phyloP scores from a whole-genome alignment of 2,329 filamentous ascomycete species.

The Colletotrichum sojae region DNA sequence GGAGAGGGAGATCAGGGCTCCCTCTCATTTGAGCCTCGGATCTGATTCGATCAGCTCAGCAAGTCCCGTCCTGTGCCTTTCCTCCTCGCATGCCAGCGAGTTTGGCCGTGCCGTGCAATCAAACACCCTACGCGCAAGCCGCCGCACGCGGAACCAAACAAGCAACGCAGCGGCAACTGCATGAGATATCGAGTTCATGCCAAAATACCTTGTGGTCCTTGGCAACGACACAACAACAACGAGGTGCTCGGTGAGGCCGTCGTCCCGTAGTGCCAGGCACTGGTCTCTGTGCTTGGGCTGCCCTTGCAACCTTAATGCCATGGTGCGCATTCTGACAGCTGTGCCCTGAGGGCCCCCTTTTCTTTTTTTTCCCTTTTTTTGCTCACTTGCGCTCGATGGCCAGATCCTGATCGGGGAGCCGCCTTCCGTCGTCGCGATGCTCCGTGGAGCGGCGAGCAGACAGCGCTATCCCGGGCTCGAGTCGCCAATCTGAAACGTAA shows the following conservation, averaged over 20 bases:
- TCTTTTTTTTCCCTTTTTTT: slow-evolving; percentile 17
- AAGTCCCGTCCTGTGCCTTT: neutral
- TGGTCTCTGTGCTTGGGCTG: neutral
- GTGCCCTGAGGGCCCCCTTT: neutral
- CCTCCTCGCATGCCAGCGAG: slow-evolving; percentile 28
- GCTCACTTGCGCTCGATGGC: neutral
- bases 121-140: slow-evolving; percentile 8
- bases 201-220: slow-evolving; percentile 2
- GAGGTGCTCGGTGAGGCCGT: slow-evolving; percentile 3
- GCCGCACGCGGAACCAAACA: slow-evolving; percentile 1
- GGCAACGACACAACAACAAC: slow-evolving; percentile 2
- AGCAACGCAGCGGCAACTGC: neutral
- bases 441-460: slow-evolving; percentile 20
- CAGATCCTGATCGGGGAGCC: slow-evolving; percentile 30
- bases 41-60: slow-evolving; percentile 17
- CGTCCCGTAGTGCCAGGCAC: neutral
- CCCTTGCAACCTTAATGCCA: slow-evolving; percentile 14
- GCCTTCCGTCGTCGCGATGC: slow-evolving; percentile 10
- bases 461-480: slow-evolving; percentile 32
- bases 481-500: slow-evolving; percentile 37
- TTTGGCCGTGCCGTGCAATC: neutral
- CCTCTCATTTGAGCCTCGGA: slow-evolving; percentile 19
- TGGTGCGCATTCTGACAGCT: slow-evolving; percentile 23
- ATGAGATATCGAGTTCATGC: neutral
- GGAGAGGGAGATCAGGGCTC: slow-evolving; percentile 3